A percentile compares a stretch with the other conserved stretches of the same genome.
phyloP scores from a whole-genome alignment of 108 stramenopile genomes.

The Cyclotella baltica region DNA sequence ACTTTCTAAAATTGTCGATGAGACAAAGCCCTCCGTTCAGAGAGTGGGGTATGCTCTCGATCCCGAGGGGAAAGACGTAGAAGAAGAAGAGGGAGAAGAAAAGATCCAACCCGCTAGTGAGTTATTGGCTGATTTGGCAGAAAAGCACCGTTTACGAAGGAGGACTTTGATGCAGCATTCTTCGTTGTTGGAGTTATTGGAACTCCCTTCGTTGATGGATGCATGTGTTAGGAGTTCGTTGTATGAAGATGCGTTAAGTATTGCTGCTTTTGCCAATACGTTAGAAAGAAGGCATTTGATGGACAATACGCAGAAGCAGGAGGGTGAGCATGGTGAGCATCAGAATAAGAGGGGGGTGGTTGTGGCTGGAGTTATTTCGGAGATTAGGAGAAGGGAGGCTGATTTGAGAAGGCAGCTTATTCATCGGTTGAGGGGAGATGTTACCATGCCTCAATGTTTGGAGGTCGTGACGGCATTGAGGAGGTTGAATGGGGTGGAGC shows the following conservation, averaged over 20 bases:
- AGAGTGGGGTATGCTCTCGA: slow-evolving; percentile 68
- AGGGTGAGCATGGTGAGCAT: neutral
- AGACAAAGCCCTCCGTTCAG: slow-evolving; percentile 52
- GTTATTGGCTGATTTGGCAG: slow-evolving; percentile 70
- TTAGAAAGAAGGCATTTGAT: slow-evolving; percentile 76
- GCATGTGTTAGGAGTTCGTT: slow-evolving; percentile 85
- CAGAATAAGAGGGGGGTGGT: slow-evolving; percentile 64
- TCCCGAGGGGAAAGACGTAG: slow-evolving; percentile 59
- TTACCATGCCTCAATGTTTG: slow-evolving; percentile 90
- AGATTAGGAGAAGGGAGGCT: slow-evolving; percentile 79
- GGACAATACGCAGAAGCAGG: slow-evolving; percentile 19
- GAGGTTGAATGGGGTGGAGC: slow-evolving; percentile 82
- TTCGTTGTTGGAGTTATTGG: slow-evolving; percentile 80
- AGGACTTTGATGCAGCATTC: slow-evolving; percentile 87
- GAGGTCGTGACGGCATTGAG: slow-evolving; percentile 87
- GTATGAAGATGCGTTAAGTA: slow-evolving; percentile 86
- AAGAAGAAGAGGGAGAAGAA: slow-evolving; percentile 28
- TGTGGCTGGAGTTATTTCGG: slow-evolving; percentile 73
- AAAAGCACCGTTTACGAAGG: slow-evolving; percentile 83
- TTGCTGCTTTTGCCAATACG: slow-evolving; percentile 88
- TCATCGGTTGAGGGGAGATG: slow-evolving; percentile 72
- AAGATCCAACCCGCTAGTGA: slow-evolving; percentile 53
- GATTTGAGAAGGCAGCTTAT: slow-evolving; percentile 83
- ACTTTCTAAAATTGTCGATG: slow-evolving; percentile 43
- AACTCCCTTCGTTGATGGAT: slow-evolving; percentile 88